phyloP scores from a whole-genome alignment of 257 asterid genomes.

The Solanum paucissectum region DNA sequence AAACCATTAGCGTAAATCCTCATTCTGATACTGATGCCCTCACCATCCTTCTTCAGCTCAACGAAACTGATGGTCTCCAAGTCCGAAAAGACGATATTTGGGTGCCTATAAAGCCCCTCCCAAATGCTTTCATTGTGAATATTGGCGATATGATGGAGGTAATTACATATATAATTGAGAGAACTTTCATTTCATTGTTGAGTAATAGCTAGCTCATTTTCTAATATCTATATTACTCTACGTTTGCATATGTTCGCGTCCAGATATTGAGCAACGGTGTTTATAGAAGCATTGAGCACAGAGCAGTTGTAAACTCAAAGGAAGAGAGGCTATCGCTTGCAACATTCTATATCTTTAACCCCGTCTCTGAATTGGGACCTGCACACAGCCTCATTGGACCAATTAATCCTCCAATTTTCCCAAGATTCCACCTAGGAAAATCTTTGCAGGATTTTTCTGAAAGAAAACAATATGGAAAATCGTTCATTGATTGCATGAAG shows the following conservation, averaged over 20 bases:
- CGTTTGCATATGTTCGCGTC: background rate
- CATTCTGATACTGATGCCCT: slow-evolving; percentile 51
- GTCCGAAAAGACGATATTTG: slow-evolving; percentile 31
- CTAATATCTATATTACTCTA: background rate
- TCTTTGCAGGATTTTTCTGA: slow-evolving; percentile 31
- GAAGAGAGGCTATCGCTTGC: slow-evolving; percentile 44
- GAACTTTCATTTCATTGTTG: background rate
- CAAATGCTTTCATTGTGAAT: slow-evolving; percentile 35
- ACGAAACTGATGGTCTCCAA: slow-evolving; percentile 41
- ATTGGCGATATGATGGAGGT: slow-evolving; percentile 57
- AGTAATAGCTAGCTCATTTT: background rate
- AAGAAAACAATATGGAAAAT: slow-evolving; percentile 26
- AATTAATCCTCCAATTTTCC: slow-evolving; percentile 26
- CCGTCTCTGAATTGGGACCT: slow-evolving; percentile 34
- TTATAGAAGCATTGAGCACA: slow-evolving; percentile 43
- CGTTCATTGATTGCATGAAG: slow-evolving; percentile 33
- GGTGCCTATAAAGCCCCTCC: slow-evolving; percentile 34
- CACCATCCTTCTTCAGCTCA: slow-evolving; percentile 45
- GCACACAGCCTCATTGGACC: slow-evolving; percentile 27
- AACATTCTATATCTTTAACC: slow-evolving; percentile 32
- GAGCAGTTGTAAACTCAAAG: slow-evolving; percentile 34
- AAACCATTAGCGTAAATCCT: slow-evolving; percentile 30
- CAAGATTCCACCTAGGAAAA: slow-evolving; percentile 11
- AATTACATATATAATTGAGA: background rate
- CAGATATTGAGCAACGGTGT: slow-evolving; percentile 42